Conservation (phyloP, 768 basidiomycete genomes). For the Kwoniella europaea region DNA sequence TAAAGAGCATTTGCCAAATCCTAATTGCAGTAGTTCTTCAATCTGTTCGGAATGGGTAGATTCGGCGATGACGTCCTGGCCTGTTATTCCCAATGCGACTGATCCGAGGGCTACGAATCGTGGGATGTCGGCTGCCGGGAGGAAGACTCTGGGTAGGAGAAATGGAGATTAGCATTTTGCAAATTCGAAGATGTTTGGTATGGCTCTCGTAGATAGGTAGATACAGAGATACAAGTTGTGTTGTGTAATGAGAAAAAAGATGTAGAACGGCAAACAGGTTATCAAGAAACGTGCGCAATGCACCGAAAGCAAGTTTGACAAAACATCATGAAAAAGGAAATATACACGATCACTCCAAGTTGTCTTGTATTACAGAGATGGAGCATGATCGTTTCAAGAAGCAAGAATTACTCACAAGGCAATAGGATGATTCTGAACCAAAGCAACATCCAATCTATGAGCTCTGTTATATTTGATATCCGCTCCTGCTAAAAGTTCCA, state of each 20-base stretch:
- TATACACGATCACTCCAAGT: background rate
- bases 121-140: conserved; percentile 95
- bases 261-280: background rate
- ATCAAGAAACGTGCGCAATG: background rate
- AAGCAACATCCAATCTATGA: conserved; percentile 84
- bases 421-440: conserved; percentile 91
- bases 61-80: conserved; percentile 96
- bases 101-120: conserved; percentile 98
- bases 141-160: conserved; percentile 73
- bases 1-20: conserved; percentile 88
- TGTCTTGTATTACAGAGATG: no score
- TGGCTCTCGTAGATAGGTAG: background rate
- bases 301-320: background rate
- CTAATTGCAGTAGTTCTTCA: conserved; percentile 78
- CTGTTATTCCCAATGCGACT: conserved; percentile 95
- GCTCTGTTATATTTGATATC: conserved; percentile 92
- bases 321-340: background rate
- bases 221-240: background rate
- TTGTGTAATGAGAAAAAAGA: background rate
- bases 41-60: conserved; percentile 78
- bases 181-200: no score
- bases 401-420: conserved; percentile 71
- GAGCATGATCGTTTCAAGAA: no score
- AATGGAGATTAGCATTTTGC: background rate
- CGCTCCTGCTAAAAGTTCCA: conserved; percentile 83